These are phyloP conservation scores for Colletotrichum chrysophilum DNA, from an alignment of 2,329 filamentous ascomycete genomes.

Conservation along the genomic window DNA sequence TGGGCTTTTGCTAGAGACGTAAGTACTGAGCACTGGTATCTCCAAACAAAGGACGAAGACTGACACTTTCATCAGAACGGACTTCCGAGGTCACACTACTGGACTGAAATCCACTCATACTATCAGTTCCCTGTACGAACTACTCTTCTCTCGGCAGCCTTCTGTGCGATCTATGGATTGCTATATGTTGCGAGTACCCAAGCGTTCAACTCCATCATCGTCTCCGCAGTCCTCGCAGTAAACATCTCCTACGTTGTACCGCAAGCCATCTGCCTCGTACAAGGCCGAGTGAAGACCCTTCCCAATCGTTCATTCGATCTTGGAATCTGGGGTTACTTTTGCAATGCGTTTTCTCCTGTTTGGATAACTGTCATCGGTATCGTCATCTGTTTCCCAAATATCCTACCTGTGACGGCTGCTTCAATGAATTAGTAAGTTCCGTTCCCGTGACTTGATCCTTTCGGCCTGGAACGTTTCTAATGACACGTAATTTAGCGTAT, in stretches of 20 bases:
- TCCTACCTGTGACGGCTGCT: slow-evolving; percentile 20
- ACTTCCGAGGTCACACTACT: slow-evolving; percentile 28
- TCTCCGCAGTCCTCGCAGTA: slow-evolving; percentile 29
- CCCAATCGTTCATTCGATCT: slow-evolving; percentile 25
- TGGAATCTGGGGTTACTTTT: slow-evolving; percentile 23
- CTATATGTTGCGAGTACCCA: slow-evolving; percentile 34
- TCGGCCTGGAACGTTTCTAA: not conserved
- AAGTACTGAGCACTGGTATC: not conserved
- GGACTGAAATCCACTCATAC: slow-evolving; percentile 25
- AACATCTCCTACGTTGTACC: slow-evolving; percentile 35
- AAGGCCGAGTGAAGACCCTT: slow-evolving; percentile 24
- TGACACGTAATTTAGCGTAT: not conserved
- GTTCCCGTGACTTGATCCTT: not conserved
- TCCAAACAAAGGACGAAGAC: not conserved
- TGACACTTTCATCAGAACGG: slow-evolving; percentile 13
- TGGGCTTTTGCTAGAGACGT: slow-evolving; percentile 39
- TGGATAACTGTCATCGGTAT: slow-evolving; percentile 25
- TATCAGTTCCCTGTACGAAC: slow-evolving; percentile 31
- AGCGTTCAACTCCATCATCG: slow-evolving; percentile 39
- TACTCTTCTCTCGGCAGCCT: slow-evolving; percentile 29
- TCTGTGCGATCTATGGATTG: slow-evolving; percentile 34
- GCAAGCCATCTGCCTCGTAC: slow-evolving; percentile 26
- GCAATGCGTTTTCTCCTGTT: slow-evolving; percentile 26
- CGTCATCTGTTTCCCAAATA: slow-evolving; percentile 28
- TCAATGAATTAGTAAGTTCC: slow-evolving; percentile 1